Base-by-base conservation (phyloP, 495 filamentous ascomycete genomes). In the Immersiella caudata region DNA sequence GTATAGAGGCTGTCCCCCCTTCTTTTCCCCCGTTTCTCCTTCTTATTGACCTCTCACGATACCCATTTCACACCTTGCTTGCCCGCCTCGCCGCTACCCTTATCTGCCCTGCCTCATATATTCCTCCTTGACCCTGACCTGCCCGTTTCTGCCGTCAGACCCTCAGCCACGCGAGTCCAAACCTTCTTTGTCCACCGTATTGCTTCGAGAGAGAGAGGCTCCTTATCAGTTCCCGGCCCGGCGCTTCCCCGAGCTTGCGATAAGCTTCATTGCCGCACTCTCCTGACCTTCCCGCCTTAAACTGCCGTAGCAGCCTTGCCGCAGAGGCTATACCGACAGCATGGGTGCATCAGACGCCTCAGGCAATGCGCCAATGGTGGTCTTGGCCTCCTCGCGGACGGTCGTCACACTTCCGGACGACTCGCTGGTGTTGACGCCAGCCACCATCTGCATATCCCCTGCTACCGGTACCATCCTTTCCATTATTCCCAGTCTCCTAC, bases 401-500 rank as follows among this genome's bases (percentile, higher is more conserved):
- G 87, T 99, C 40, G 78, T 97, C 75, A 93, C 88, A 9, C 84
- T 90, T 35, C 86, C 89, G 24, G 77, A 85, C 56, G 79, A 86
- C 64, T 80, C 78, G 36, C 77, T 86, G 6, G 12, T 82, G 7
- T 74, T 86, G n/a, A 80, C 80, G 7, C 85, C 86, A 12, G 87
- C 85, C 35, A 97, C 94, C 20, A 85, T 99, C 67, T 85, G 91
- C 54, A 82, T 97, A 71, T 96, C 92, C 6, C 88, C 84, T 6
- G 75, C 71, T 29, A 91, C 93, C 1, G 95, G 95, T 71, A 96
- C 92, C 82, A 95, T 98, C 78, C 84, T 89, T 22, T 89, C 90
- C 7, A 84, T 97, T 66, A 87, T 91, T 69, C 86, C 88, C 59
- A 85, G 86, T 26, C 82, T 97, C 67, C 82, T 96, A 50, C 92